phyloP scores from a whole-genome alignment of 1,139 yeast genomes.

The Candida sp. region DNA sequence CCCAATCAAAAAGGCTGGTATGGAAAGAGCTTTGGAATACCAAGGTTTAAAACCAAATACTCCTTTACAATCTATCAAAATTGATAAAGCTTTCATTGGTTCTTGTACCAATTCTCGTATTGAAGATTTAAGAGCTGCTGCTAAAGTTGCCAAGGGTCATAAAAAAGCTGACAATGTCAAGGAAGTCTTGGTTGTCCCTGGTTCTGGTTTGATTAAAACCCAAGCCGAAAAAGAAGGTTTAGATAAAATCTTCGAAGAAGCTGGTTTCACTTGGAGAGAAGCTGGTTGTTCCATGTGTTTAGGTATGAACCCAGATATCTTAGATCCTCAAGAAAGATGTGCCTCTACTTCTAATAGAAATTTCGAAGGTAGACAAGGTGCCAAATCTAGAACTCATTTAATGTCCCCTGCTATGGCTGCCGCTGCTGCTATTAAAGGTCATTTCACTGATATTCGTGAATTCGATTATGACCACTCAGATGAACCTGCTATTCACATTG shows the following conservation, averaged over 20 bases:
- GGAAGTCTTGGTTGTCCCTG: conserved; percentile 92
- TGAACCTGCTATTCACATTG: conserved; percentile 59
- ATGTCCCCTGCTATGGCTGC: conserved; percentile 99
- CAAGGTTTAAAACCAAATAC: conserved; percentile 89
- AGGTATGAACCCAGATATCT: conserved; percentile 98
- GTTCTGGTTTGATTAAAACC: conserved; percentile 89
- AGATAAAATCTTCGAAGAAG: conserved; percentile 83
- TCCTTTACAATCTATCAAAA: conserved; percentile 64
- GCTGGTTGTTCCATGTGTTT: conserved; percentile 99
- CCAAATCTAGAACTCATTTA: conserved; percentile 91
- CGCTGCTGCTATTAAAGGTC: conserved; percentile 94
- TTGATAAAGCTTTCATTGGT: conserved; percentile 96
- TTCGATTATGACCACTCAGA: conserved; percentile 60
- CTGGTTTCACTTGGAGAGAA: conserved; percentile 99
- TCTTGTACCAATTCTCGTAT: conserved; percentile 98
- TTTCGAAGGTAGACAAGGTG: conserved; percentile 99
- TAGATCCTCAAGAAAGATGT: conserved; percentile 93
- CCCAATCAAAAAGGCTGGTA: conserved; percentile 76
- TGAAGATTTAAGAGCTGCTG: conserved; percentile 96
- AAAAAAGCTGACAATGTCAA: conserved; percentile 79
- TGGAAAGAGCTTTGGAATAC: conserved; percentile 87
- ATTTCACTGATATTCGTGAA: conserved; percentile 85
- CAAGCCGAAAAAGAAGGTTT: conserved; percentile 96
- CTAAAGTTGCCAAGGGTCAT: conserved; percentile 87
- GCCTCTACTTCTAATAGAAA: conserved; percentile 98